These are phyloP conservation scores for Flaveria trinervia DNA, from an alignment of 129 eudicot species.

Conservation along the genomic window DNA sequence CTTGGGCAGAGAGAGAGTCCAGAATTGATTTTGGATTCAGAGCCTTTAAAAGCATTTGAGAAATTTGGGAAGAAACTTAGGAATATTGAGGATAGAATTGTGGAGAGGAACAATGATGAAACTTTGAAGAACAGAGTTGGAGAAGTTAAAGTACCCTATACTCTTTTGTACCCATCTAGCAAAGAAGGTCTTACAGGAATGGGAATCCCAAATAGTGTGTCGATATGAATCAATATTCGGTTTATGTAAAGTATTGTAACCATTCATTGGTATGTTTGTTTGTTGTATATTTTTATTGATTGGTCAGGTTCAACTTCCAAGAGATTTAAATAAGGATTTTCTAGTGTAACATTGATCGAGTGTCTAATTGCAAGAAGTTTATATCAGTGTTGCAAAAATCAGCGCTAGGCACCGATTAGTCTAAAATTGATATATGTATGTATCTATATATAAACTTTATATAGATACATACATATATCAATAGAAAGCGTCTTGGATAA, in stretches of 20 bases:
- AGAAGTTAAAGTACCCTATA: conserved; percentile 55
- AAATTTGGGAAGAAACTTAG: conserved; percentile 48
- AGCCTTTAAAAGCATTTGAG: conserved; percentile 49
- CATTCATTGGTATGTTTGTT: not conserved
- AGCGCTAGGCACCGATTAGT: no score
- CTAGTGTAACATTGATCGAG: not conserved
- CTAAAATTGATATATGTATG: no score
- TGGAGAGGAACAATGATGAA: conserved; percentile 44
- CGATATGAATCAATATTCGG: conserved; percentile 37
- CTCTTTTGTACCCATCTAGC: conserved; percentile 63
- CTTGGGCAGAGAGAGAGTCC: conserved; percentile 67
- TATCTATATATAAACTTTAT: no score
- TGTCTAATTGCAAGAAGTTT: not conserved
- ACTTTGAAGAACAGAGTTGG: conserved; percentile 54
- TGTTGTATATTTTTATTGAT: not conserved
- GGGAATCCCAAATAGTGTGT: conserved; percentile 77
- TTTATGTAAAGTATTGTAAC: not conserved
- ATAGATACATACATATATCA: not conserved
- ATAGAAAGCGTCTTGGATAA: not conserved
- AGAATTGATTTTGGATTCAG: conserved; percentile 58
- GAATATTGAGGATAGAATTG: conserved; percentile 45
- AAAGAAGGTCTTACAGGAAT: conserved; percentile 68
- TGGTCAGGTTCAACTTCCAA: not conserved
- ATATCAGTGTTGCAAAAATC: no score
- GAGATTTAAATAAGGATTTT: not conserved